These are phyloP conservation scores for Azolla pinnata DNA, from an alignment of 75 land plant genomes.

Conservation along the genomic window DNA sequence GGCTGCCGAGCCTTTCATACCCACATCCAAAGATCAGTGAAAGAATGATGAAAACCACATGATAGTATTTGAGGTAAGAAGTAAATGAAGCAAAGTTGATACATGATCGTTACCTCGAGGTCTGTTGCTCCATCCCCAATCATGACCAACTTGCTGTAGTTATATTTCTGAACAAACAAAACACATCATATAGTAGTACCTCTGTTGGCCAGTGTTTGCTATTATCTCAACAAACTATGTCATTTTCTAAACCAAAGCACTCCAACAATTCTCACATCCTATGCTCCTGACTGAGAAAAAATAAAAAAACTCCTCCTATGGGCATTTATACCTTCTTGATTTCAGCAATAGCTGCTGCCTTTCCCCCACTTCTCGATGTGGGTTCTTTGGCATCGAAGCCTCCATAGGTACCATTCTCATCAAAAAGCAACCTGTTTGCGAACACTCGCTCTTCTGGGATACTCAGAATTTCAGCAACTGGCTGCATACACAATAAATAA, in stretches of 20 bases:
- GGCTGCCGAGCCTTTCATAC: constrained; percentile 66
- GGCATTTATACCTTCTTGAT: constrained; percentile 66
- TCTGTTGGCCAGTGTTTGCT: too few relatives aligned
- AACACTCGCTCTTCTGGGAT: constrained; percentile 72
- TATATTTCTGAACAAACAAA: constrained; percentile 51
- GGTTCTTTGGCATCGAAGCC: constrained; percentile 86
- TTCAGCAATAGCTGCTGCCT: constrained; percentile 71
- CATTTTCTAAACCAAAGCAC: too few relatives aligned
- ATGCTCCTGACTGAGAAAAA: too few relatives aligned
- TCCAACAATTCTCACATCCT: too few relatives aligned
- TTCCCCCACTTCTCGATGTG: constrained; percentile 94
- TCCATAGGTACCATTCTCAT: constrained; percentile 51
- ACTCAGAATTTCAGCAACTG: constrained; percentile 64
- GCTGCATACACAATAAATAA: constrained; percentile 34
- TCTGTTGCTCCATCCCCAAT: constrained; percentile 99
- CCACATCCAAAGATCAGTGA: too few relatives aligned
- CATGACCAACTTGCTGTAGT: constrained; percentile 73
- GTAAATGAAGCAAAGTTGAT: too few relatives aligned
- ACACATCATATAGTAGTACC: too few relatives aligned
- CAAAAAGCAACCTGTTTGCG: constrained; percentile 83
- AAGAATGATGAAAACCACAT: too few relatives aligned
- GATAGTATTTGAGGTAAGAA: too few relatives aligned
- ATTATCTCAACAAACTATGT: too few relatives aligned
- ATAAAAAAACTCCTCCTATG: too few relatives aligned
- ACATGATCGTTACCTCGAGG: constrained; percentile 97